Evolutionary conservation across 2,329 filamentous ascomycete genomes (phyloP).

Genomic region (Aspergillus hiratsukae): DNA sequence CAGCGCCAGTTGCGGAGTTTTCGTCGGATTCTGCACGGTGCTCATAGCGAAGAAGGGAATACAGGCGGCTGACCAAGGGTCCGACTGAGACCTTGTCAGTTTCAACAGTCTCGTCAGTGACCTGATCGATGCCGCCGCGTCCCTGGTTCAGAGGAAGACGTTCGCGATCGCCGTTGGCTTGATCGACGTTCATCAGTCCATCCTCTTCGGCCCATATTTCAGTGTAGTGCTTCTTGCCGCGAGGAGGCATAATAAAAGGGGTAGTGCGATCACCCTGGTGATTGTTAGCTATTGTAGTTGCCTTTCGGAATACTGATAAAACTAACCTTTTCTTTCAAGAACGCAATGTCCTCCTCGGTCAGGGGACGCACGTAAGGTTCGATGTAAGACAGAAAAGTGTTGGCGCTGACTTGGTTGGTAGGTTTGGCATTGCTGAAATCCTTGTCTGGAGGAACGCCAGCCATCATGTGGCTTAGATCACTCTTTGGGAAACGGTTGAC

Average conservation of each 20-base stretch:
- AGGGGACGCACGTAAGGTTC: slow-evolving; percentile 88
- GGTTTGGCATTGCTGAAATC: slow-evolving; percentile 95
- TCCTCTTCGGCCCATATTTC: slow-evolving; percentile 96
- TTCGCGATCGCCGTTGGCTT: slow-evolving; percentile 57
- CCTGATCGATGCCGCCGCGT: slow-evolving; percentile 77
- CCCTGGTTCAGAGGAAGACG: slow-evolving; percentile 74
- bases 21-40: slow-evolving; percentile 49
- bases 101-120: slow-evolving; percentile 81
- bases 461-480: slow-evolving; percentile 78
- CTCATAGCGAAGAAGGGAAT: slow-evolving; percentile 78
- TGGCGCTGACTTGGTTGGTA: slow-evolving; percentile 87
- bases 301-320: slow-evolving; percentile 10
- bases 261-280: slow-evolving; percentile 67
- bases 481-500: slow-evolving; percentile 77
- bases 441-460: slow-evolving; percentile 84
- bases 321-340: slow-evolving; percentile 70
- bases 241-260: slow-evolving; percentile 80
- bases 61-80: slow-evolving; percentile 74
- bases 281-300: slow-evolving; percentile 5
- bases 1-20: slow-evolving; percentile 37
- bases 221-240: slow-evolving; percentile 78
- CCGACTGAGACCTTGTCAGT: slow-evolving; percentile 86
- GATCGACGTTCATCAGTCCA: slow-evolving; percentile 69
- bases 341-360: slow-evolving; percentile 89
- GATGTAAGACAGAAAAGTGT: slow-evolving; percentile 85